Base-by-base conservation (phyloP, 2,329 filamentous ascomycete genomes). In the Microcyclosporella mali region DNA sequence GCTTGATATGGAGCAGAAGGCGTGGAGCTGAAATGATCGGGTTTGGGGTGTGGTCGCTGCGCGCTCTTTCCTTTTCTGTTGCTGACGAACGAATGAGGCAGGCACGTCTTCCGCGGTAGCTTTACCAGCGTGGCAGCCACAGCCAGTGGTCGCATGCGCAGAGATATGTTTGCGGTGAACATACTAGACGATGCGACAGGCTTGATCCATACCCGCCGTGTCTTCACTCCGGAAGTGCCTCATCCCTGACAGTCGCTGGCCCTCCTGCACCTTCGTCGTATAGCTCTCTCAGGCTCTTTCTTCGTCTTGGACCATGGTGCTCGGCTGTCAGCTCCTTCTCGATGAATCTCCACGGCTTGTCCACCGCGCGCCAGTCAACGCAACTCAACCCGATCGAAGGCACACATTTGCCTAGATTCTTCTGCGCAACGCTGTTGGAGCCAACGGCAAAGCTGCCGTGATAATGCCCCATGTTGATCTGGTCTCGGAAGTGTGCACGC, bases 401-500 rank as follows among this genome's bases (percentile, higher is more conserved):
- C 21, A 71, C 69, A 4, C 52, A 46, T 43, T 60, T 62, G 14
- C 47, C 56, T 43, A 72, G 46, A 47, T 71, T 68, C 42, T 60
- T 54, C 46, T 62, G 59, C 31, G 53, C 55, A 9, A 53, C 40
- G 30, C 48, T 54, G 37, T 59, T 57, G 15, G 33, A 47, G 37
- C 60, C 51, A 10, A 64, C 30, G 4, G 32, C 35, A 47, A 61
- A 66, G 12, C 35, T 30, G 12, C 62, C 62, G 35, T 63, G 55
- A 44, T 57, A 65, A 30, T 51, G 50, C 8, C 49, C 44, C 2
- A 57, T 52, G 45, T 69, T 61, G 44, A 72, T 58, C 25, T 61
- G 64, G 46, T 70, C 68, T 34, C 64, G 60, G 47, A 71, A 68
- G 14, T 67, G 56, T 27, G 55, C 57, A 29, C 58, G 62, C 6